Conservation (phyloP, 2,329 filamentous ascomycete species). For the Pseudogymnoascus sp. region DNA sequence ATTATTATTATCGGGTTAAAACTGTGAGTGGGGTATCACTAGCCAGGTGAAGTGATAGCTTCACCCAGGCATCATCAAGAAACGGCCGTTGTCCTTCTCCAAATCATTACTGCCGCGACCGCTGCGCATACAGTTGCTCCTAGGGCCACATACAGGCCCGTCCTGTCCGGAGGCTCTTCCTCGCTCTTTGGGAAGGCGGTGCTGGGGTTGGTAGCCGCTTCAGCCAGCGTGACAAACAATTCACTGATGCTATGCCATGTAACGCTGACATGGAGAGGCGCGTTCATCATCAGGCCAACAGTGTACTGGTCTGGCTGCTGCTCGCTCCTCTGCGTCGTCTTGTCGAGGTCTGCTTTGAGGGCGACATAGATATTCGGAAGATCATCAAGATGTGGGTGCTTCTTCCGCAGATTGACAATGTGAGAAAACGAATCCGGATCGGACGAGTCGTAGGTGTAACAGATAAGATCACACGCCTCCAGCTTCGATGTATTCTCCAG, state of each 20-base stretch:
- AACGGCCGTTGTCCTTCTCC: conserved; percentile 35
- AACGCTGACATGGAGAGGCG: conserved; percentile 88
- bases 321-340: conserved; percentile 90
- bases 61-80: conserved; percentile 17
- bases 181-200: conserved; percentile 84
- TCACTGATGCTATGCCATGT: conserved; percentile 92
- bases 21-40: conserved; percentile 7
- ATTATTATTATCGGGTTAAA: conserved; percentile 7
- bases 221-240: conserved; percentile 83
- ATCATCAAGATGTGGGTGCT: conserved; percentile 77
- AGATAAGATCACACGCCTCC: conserved; percentile 86
- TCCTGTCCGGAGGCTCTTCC: conserved; percentile 75
- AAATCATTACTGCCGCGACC: conserved; percentile 57
- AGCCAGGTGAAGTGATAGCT: background rate
- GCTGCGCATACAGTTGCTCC: conserved; percentile 62
- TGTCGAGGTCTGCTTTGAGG: conserved; percentile 90
- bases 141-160: conserved; percentile 76
- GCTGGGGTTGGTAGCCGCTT: conserved; percentile 83
- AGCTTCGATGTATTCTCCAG: conserved; percentile 86
- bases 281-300: conserved; percentile 73
- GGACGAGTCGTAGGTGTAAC: conserved; percentile 93
- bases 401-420: conserved; percentile 70
- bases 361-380: conserved; percentile 87
- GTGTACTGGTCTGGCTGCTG: conserved; percentile 90
- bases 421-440: conserved; percentile 94